phyloP scores from a whole-genome alignment of 78 protist genomes.

The Dictyostelium purpureum region DNA sequence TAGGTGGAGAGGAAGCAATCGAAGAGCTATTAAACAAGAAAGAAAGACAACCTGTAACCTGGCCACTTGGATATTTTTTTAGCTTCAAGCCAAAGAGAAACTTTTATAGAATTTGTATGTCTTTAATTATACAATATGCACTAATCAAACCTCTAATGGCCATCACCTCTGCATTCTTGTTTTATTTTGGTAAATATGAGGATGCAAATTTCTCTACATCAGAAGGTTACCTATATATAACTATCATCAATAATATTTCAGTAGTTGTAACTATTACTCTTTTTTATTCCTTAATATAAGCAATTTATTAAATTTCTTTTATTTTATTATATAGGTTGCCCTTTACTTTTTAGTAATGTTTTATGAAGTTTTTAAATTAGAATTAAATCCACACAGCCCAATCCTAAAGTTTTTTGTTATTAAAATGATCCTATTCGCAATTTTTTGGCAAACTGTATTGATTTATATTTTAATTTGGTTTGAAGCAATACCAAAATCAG shows the following conservation, averaged over 20 bases:
- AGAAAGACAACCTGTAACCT: not conserved
- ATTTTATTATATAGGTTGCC: not conserved
- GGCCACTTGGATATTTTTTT: not conserved
- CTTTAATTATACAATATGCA: slow-evolving; percentile 5
- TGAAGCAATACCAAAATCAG: slow-evolving; percentile 12
- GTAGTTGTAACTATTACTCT: slow-evolving; percentile 11
- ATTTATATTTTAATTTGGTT: slow-evolving; percentile 10
- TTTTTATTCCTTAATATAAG: not conserved
- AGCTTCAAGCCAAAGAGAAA: not conserved
- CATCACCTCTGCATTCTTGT: not conserved
- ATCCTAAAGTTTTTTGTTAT: slow-evolving; percentile 20
- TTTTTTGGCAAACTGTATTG: slow-evolving; percentile 42
- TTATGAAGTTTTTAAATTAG: slow-evolving; percentile 40
- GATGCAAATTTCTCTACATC: not conserved
- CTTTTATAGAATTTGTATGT: not conserved
- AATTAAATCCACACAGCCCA: slow-evolving; percentile 24
- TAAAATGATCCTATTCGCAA: not conserved
- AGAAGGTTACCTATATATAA: slow-evolving; percentile 18
- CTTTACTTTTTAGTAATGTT: slow-evolving; percentile 24
- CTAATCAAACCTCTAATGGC: slow-evolving; percentile 12
- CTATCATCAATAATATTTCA: slow-evolving; percentile 26
- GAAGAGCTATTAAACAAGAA: not conserved
- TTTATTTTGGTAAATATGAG: not conserved
- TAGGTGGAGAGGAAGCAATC: slow-evolving; percentile 46
- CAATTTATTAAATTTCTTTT: not conserved